Evolutionary conservation across 2,329 filamentous ascomycete species (phyloP), one percentile per base, ranked within the genome.

Genomic region (Lasiodiplodia citricola): DNA sequence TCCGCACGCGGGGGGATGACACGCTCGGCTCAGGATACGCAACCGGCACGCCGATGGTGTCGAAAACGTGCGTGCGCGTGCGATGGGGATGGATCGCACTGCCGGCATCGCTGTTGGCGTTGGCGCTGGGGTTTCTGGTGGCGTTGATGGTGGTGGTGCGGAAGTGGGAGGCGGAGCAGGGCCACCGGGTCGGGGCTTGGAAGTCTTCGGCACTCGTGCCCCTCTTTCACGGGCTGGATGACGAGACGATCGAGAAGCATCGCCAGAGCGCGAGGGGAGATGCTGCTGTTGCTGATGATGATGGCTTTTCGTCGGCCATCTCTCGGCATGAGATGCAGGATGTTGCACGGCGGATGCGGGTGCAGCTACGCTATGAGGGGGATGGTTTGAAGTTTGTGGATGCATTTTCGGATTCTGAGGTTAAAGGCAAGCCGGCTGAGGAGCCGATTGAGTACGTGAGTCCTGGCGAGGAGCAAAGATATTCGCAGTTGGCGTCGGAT

Each of bases 121-220:
- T 50, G 25, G 8, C 41, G 0, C 14, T 62, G 8, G 14, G 38
- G 3, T 62, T 62, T 16, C 23, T 62, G 7, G 25, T 14, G 8
- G 41, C 5, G 14, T 23, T 62, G 13, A 5, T 62, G 41, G 7
- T 31, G 23, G 10, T 13, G 18, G 28, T 41, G 41, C 8, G 23
- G 5, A n/a, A n/a, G 21, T 2, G 13, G 14, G 3, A n/a, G 16
- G 31, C 3, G 2, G 38, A 11, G 11, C 38, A n/a, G 2, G 18
- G 38, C 38, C 31, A 18, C 21, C 38, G 28, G 10, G 13, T 50
- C 8, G 25, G 18, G 2, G 28, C 23, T 8, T 62, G 57, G 57
- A 62, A 62, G 57, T 62, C 57, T 2, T 62, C 57, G 23, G 16
- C 47, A 3, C 57, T 62, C 5, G 57, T 62, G 41, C 57, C 57